Base-by-base conservation (phyloP, 257 asterid species). In the Fraxinus pennsylvanica region DNA sequence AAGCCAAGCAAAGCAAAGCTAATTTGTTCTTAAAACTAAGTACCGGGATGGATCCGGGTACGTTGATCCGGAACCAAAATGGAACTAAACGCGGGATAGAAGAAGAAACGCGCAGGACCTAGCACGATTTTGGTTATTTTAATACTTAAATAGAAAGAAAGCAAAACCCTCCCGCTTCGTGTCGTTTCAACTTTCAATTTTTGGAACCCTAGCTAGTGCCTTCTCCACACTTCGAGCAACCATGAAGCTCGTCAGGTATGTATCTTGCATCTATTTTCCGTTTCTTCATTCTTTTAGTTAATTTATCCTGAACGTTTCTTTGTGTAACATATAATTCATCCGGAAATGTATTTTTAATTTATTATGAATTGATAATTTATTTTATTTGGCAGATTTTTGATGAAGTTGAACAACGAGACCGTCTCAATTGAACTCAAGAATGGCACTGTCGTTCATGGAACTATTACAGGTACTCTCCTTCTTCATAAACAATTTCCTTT, bases 341-440 rank as follows among this genome's bases (percentile, higher is more conserved):
- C 4, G 13, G 68, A 61, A 63, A 9, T 61, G 33, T 61, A 21
- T 12, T 3, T 30, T 15, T 9, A 27, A 0, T n/a, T 19, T 13
- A 4, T 35, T 39, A 29, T 6, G 1, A 22, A 13, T 47, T 3
- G 68, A 10, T 36, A 47, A 47, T 70, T 54, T 29, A 19, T 74
- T 43, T 14, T 79, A 14, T 75, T 52, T 73, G 36, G 35, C 77
- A 87, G 91, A 77, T 87, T 87, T 67, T 77, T 87, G 87, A 87
- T 87, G 91, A 87, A 87, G 65, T 71, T 87, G 83, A 87, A 85
- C 87, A 85, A 85, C 38, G 90, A 87, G 76, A 87, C 90, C 12
- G 90, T 87, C 36, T 85, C 89, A 7, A 85, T 87, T 63, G 89
- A 87, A 54, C 86, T 87, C 21, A 87, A 87, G 82, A 87, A 87